Evolutionary conservation across 495 filamentous ascomycete genomes (phyloP), one percentile per base, ranked within the genome.

Genomic region (Astrothelium macrocarpum): DNA sequence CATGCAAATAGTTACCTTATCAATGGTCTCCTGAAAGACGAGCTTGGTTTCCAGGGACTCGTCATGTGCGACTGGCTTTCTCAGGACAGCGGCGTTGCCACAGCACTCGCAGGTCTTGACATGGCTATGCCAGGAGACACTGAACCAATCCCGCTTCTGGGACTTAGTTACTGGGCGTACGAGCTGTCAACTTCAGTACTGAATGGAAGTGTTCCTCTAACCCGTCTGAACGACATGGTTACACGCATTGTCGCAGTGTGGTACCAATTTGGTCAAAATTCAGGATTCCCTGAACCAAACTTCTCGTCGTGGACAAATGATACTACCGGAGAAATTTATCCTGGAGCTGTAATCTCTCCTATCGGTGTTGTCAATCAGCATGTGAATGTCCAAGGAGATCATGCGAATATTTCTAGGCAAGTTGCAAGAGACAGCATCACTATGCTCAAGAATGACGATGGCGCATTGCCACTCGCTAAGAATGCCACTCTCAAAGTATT

Each of bases 121-220:
- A 95, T 96, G 92, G 83, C 84, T 14, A 96, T 96, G 91, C 91
- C 92, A 46, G 92, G 92, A 62, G 92, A 97, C 68, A 83, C 85
- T 29, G 49, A 56, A 29, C 49, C 11, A 23, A 36, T 36, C 32
- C 53, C 62, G 45, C 25, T 63, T 9, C 43, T 59, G 62, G 62
- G 31, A 7, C 23, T 18, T n/a, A 29, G 26, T 59, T 84, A 86
- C 66, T 92, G 87, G 87, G 85, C 81, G 28, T 82, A 81, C 32
- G 85, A 90, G 43, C 79, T 93, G 43, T 87, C 85, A 1, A 78
- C 80, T 18, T 80, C 86, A 0, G 78, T 90, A 11, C 72, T 90
- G n/a, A 93, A 92, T 66, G 87, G 87, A 11, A 84, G 83, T 7
- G 80, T 94, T 0, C 87, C 88, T 0, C 67, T 90, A 14, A 79